Percentiles rank a stretch among this genome's conserved stretches.
Evolutionary conservation across 2,329 filamentous ascomycete genomes (phyloP).

Genomic region (Fusarium luffae): DNA sequence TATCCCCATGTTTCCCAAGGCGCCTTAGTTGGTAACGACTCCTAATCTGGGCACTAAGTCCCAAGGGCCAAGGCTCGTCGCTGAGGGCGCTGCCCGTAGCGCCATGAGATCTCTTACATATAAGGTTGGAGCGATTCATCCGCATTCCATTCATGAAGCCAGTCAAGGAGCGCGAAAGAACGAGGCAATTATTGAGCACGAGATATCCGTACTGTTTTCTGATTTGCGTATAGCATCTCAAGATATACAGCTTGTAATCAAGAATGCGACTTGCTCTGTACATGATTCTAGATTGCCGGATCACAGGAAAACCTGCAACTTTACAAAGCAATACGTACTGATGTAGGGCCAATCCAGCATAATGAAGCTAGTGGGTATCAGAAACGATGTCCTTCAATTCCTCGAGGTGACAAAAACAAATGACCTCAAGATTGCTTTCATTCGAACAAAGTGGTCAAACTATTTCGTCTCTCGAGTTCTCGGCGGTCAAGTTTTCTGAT

Average conservation of each 20-base stretch:
- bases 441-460: not conserved
- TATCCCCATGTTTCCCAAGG: slow-evolving; percentile 24
- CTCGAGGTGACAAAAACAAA: not conserved
- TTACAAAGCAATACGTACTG: not conserved
- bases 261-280: not conserved
- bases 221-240: not conserved
- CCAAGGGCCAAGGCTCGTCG: slow-evolving; percentile 34
- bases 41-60: slow-evolving; percentile 25
- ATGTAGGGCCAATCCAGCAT: not conserved
- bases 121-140: slow-evolving; percentile 33
- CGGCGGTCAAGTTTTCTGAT: not conserved
- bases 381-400: not conserved
- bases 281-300: not conserved
- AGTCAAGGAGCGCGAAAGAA: not conserved
- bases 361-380: not conserved
- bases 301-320: not conserved
- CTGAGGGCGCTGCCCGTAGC: slow-evolving; percentile 44
- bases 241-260: not conserved
- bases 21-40: slow-evolving; percentile 27
- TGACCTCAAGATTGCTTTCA: not conserved
- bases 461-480: not conserved
- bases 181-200: not conserved
- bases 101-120: slow-evolving; percentile 20
- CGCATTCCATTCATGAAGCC: slow-evolving; percentile 27
- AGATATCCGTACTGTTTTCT: not conserved